These are phyloP conservation scores for Claviceps quebecensis DNA, from an alignment of 2,329 filamentous ascomycete genomes.

Conservation along the genomic window DNA sequence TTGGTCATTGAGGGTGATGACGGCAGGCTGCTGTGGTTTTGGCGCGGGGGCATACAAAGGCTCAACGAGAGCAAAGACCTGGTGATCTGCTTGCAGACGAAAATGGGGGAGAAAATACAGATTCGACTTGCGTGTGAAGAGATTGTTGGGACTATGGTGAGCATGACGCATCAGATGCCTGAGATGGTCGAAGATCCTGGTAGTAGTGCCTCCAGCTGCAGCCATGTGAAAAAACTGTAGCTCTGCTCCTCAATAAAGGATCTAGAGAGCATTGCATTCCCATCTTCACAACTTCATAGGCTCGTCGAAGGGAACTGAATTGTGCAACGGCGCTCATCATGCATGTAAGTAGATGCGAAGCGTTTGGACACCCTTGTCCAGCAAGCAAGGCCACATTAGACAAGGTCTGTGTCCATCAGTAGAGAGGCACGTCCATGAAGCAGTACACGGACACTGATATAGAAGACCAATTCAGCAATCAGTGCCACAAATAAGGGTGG, in stretches of 20 bases:
- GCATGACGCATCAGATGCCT: slow-evolving; percentile 6
- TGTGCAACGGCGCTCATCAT: too few species aligned
- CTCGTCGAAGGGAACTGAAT: too few species aligned
- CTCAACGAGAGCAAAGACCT: slow-evolving; percentile 43
- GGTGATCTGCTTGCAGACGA: slow-evolving; percentile 43
- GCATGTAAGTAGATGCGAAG: too few species aligned
- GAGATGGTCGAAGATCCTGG: neutral
- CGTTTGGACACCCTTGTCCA: too few species aligned
- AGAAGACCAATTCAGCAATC: too few species aligned
- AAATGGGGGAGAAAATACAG: slow-evolving; percentile 40
- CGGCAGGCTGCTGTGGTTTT: slow-evolving; percentile 50
- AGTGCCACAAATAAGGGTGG: too few species aligned
- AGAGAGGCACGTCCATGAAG: too few species aligned
- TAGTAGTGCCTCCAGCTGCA: too few species aligned
- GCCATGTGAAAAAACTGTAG: neutral
- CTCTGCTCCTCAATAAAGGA: neutral
- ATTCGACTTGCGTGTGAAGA: slow-evolving; percentile 72
- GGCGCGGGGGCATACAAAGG: slow-evolving; percentile 47
- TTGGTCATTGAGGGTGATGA: slow-evolving; percentile 51
- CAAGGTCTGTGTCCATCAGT: too few species aligned
- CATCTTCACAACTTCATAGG: too few species aligned
- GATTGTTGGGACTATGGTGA: slow-evolving; percentile 49
- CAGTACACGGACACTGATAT: too few species aligned
- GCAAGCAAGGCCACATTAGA: too few species aligned
- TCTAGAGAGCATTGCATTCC: neutral